Conservation (phyloP, 2,329 filamentous ascomycete genomes). For the Colletotrichum neosansevieriae region DNA sequence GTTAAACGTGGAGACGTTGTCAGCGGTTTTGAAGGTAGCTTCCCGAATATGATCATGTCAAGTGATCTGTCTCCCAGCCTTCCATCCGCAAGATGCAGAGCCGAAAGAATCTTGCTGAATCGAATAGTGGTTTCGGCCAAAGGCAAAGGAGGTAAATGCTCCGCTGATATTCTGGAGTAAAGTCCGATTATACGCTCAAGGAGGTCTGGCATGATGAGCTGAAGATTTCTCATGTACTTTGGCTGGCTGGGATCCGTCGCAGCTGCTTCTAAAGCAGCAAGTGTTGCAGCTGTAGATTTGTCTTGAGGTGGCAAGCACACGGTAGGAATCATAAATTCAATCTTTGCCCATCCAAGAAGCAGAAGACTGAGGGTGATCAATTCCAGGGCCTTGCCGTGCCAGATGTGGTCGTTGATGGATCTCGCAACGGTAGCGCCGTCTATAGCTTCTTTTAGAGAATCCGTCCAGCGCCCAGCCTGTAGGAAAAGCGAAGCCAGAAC, state of each 20-base stretch:
- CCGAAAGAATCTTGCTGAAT: conserved; percentile 76
- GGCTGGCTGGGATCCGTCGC: conserved; percentile 59
- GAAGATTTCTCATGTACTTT: conserved; percentile 66
- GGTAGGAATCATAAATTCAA: conserved; percentile 82
- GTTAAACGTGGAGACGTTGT: conserved; percentile 67
- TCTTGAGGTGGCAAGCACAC: conserved; percentile 67
- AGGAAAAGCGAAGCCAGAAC: conserved; percentile 88
- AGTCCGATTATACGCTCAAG: conserved; percentile 80
- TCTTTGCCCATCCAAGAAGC: conserved; percentile 84
- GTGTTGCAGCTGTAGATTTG: conserved; percentile 48
- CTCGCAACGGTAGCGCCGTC: conserved; percentile 84
- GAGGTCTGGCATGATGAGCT: conserved; percentile 76
- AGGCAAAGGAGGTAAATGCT: conserved; percentile 78
- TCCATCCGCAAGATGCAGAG: conserved; percentile 75
- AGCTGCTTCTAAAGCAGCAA: conserved; percentile 44
- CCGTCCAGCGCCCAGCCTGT: conserved; percentile 88
- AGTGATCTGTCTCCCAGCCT: conserved; percentile 71
- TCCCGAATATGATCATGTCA: conserved; percentile 74
- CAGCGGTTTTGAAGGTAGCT: conserved; percentile 61
- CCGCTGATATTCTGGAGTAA: conserved; percentile 77
- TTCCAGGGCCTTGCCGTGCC: conserved; percentile 96
- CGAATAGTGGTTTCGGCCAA: conserved; percentile 80
- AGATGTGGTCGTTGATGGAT: conserved; percentile 89
- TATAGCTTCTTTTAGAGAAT: conserved; percentile 85
- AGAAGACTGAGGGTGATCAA: conserved; percentile 85